Evolutionary conservation across 2,329 filamentous ascomycete genomes (phyloP), one percentile per base, ranked within the genome.

Genomic region (Fusarium coicis): DNA sequence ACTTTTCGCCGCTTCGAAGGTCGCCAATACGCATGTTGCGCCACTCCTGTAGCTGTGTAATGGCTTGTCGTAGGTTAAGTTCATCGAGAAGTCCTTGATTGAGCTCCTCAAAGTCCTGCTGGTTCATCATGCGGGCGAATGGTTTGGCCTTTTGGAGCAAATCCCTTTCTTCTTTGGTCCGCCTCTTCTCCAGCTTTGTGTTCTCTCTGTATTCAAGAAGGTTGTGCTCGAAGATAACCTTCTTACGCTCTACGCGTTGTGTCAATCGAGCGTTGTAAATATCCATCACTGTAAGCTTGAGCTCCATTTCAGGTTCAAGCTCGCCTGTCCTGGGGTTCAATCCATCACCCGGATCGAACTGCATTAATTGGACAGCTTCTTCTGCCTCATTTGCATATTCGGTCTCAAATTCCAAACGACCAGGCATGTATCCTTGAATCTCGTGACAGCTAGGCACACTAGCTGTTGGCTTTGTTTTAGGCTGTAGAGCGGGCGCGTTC

Each of bases 391-490:
- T 99, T 79, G 96, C 93, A 80, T 97, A 96, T 78, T 99, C 96
- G 0, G 94, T 98, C 86, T 99, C 96, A 73, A 99, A 99, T 79
- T 99, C 96, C 73, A 99, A 84, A 44, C 96, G 94, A 49, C 96
- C 96, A 7, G 96, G 96, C 96, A 99, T 99, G 81, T 97, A 99
- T 7, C 96, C 96, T 82, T 98, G 95, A 42, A 99, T 96, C 83
- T 99, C 96, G 85, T 99, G 96, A 81, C 96, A 99, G 39, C 95
- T 93, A 1, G 96, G 96, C 6, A 98, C 95, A 85, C 93, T 97
- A 14, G 95, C 95, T 0, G 96, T 98, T 1, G 96, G 96, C 80
- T 98, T 98, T 76, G 96, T 95, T 83, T 98, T 97, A 4, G 96
- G 94, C 30, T 94, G 93, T 42, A 95, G 88, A 2, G 94, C 92